Evolutionary conservation across 2,329 filamentous ascomycete genomes (phyloP), one percentile per base, ranked within the genome.

Genomic region (Byssochlamys sp.): DNA sequence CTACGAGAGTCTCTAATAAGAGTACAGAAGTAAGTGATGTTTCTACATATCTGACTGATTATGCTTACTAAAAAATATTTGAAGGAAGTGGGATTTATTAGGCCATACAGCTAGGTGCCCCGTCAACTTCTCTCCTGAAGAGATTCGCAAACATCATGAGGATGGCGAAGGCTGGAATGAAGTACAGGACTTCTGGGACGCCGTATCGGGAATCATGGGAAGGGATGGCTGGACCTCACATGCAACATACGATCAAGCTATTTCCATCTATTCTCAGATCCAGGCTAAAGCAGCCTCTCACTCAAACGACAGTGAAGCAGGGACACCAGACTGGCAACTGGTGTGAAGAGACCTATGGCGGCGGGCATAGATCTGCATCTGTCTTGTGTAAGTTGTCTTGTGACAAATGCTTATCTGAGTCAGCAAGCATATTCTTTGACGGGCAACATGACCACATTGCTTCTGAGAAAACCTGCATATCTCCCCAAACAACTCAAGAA

Each of bases 1-100:
- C 66, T 71, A 50, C 60, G 66, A 56, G 63, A 71, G 58, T 70
- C 54, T 52, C 56, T 60, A 27, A 60, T 55, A 7, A 55, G 57
- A 50, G 27, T 58, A 55, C 51, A 60, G 53, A 60, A 55, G 58
- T 60, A 54, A 60, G 58, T 55, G 11, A 28, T 27, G 19, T 55
- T 27, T 25, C 53, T 55, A 58, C 53, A 31, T 31, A 31, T 31
- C 29, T 31, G 4, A 31, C 2, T 11, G 11, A 31, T 31, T 19
- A 31, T 31, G 11, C 29, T 31, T 31, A 31, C 29, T 31, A 6
- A 31, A 31, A 11, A 31, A 19, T 31, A 31, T 2, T 6, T 3
- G 29, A 58, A 58, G 19, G 19, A 19, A 58, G 12, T 53, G 53
- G 53, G 28, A 55, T 58, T 45, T 29, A 1, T 55, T 55, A 24